A percentile compares a stretch with the other conserved stretches of the same genome.
Evolutionary conservation across 345 rosid genomes (phyloP).

Genomic region (Populus nigra): DNA sequence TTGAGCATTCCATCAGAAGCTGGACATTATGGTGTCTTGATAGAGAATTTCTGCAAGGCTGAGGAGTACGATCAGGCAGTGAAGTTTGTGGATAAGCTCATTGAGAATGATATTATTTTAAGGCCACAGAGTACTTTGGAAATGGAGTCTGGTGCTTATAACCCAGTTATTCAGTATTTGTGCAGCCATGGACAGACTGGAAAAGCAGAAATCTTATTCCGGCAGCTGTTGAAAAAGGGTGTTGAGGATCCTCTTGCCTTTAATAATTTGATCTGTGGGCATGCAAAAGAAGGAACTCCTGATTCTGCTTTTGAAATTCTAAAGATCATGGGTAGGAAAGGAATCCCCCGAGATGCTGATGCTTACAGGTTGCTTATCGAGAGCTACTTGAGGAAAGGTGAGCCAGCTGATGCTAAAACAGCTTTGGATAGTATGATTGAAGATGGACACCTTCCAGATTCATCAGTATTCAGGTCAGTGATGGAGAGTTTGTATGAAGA

Average conservation of each 20-base stretch:
- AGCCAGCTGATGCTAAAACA: constrained; percentile 85
- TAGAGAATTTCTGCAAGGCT: constrained; percentile 72
- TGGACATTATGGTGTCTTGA: constrained; percentile 75
- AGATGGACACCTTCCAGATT: constrained; percentile 69
- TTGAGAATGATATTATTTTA: constrained; percentile 75
- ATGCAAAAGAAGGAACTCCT: constrained; percentile 80
- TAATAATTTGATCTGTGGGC: constrained; percentile 69
- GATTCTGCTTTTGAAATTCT: constrained; percentile 74
- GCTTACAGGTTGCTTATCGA: constrained; percentile 69
- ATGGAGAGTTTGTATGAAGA: constrained; percentile 85
- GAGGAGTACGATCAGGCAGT: constrained; percentile 59
- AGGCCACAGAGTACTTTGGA: constrained; percentile 64
- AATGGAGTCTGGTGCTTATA: constrained; percentile 63
- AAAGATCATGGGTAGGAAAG: constrained; percentile 80
- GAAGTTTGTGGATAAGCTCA: constrained; percentile 66
- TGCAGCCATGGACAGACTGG: constrained; percentile 66
- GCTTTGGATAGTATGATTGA: constrained; percentile 84
- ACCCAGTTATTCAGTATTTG: constrained; percentile 60
- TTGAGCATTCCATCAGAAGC: constrained; percentile 76
- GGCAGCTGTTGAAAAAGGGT: constrained; percentile 89
- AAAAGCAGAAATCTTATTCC: constrained; percentile 78
- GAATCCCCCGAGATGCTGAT: constrained; percentile 63
- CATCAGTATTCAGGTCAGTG: constrained; percentile 67
- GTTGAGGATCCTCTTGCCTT: constrained; percentile 65
- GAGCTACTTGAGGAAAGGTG: constrained; percentile 90